phyloP scores from a whole-genome alignment of 2,329 filamentous ascomycete species.

The Magnaporthales sp. region DNA sequence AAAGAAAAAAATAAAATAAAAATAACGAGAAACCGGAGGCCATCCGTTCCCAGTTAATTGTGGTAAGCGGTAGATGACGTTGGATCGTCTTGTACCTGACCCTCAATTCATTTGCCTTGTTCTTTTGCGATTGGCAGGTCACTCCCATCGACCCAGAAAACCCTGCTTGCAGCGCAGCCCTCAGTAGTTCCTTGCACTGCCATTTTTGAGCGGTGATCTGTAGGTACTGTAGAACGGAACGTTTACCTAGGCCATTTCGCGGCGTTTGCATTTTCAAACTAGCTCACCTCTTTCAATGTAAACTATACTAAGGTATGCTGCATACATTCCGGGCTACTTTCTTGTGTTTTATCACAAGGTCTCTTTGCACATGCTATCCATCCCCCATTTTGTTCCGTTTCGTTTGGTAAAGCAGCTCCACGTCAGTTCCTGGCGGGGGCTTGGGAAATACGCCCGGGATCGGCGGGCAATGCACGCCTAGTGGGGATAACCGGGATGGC shows the following conservation, averaged over 20 bases:
- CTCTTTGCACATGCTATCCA: neutral
- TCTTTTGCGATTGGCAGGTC: neutral
- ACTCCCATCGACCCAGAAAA: neutral
- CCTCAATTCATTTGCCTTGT: neutral
- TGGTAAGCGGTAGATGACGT: neutral
- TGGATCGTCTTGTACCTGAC: neutral
- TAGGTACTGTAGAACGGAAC: neutral
- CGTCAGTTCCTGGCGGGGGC: neutral
- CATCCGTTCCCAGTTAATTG: neutral
- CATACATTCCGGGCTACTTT: neutral
- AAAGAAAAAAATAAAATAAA: neutral
- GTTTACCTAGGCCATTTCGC: neutral
- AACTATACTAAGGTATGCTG: neutral
- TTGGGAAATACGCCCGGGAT: neutral
- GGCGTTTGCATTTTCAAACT: neutral
- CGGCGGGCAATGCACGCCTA: neutral
- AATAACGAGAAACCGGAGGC: neutral
- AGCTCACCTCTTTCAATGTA: neutral
- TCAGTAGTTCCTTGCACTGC: neutral
- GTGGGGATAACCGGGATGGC: neutral
- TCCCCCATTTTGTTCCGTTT: neutral
- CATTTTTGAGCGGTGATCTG: neutral
- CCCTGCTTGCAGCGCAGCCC: neutral
- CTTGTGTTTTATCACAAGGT: too few relatives aligned
- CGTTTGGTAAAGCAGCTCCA: neutral